Evolutionary conservation across 75 land plant species (phyloP).

Genomic region (Selaginella tamariscina): DNA sequence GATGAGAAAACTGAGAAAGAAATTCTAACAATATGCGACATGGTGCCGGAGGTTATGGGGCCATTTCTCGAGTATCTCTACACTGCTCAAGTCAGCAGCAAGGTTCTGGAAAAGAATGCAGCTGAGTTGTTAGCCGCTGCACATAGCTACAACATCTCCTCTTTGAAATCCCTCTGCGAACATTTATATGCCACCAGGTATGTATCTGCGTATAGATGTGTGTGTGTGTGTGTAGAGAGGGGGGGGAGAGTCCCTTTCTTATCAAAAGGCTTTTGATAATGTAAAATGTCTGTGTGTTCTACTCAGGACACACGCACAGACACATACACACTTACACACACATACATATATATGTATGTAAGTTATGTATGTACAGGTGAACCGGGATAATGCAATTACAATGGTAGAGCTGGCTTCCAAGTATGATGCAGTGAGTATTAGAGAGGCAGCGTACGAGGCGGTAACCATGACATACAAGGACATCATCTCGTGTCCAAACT

Average conservation of each 20-base stretch:
- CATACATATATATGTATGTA: no score
- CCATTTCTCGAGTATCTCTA: slow-evolving; percentile 9
- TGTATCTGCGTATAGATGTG: no score
- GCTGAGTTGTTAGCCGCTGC: slow-evolving; percentile 9
- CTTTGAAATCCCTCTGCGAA: slow-evolving; percentile 10
- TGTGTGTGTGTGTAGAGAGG: no score
- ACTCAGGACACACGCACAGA: no score
- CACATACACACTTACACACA: no score
- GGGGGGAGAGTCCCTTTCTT: no score
- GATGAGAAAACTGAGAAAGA: slow-evolving; percentile 6
- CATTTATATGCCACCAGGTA: no score
- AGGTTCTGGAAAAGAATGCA: slow-evolving; percentile 5
- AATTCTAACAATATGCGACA: neutral
- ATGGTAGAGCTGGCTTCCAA: slow-evolving; percentile 16
- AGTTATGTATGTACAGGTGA: neutral
- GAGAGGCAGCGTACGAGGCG: slow-evolving; percentile 15
- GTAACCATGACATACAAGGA: slow-evolving; percentile 9
- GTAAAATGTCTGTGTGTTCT: no score
- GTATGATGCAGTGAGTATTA: neutral
- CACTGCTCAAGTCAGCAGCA: neutral
- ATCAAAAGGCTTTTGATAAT: no score
- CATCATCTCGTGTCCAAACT: slow-evolving; percentile 12
- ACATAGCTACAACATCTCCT: slow-evolving; percentile 5
- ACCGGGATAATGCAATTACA: slow-evolving; percentile 4
- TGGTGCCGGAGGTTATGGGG: neutral